A percentile compares a stretch with the other conserved stretches of the same genome.
phyloP scores from a whole-genome alignment of 2,329 filamentous ascomycete species.

The Periconia macrospinosa region DNA sequence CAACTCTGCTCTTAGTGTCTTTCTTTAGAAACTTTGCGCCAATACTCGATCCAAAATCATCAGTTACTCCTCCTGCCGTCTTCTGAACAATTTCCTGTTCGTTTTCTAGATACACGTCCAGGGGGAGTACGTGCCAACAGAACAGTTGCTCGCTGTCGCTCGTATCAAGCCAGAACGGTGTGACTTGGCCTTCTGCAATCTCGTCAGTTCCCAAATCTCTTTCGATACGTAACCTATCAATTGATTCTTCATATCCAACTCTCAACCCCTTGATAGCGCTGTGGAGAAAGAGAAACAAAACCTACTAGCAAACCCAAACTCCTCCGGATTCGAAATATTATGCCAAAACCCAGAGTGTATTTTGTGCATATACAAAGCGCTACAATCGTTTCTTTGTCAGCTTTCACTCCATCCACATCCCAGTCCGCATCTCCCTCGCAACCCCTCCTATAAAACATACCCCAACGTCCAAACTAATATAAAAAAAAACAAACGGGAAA shows the following conservation, averaged over 20 bases:
- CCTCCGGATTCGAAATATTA: slow-evolving; percentile 74
- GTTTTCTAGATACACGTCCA: slow-evolving; percentile 74
- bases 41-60: slow-evolving; percentile 51
- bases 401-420: background rate
- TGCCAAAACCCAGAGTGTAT: slow-evolving; percentile 72
- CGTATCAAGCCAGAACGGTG: slow-evolving; percentile 77
- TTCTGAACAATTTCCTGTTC: slow-evolving; percentile 58
- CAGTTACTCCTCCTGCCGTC: slow-evolving; percentile 43
- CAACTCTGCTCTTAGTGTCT: slow-evolving; percentile 55
- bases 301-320: slow-evolving; percentile 82
- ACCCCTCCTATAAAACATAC: background rate
- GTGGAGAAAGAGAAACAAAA: background rate
- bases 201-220: background rate
- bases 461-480: background rate
- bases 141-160: slow-evolving; percentile 77
- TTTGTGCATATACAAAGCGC: slow-evolving; percentile 82
- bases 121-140: slow-evolving; percentile 86
- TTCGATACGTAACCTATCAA: slow-evolving; percentile 32
- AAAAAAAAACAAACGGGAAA: background rate
- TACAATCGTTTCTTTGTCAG: slow-evolving; percentile 46
- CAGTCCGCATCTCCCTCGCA: background rate
- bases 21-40: slow-evolving; percentile 55
- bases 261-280: background rate
- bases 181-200: slow-evolving; percentile 76
- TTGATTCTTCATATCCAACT: slow-evolving; percentile 53